Evolutionary conservation across 345 rosid species (phyloP), one percentile per base, ranked within the genome.

Genomic region (Brassica carinata): DNA sequence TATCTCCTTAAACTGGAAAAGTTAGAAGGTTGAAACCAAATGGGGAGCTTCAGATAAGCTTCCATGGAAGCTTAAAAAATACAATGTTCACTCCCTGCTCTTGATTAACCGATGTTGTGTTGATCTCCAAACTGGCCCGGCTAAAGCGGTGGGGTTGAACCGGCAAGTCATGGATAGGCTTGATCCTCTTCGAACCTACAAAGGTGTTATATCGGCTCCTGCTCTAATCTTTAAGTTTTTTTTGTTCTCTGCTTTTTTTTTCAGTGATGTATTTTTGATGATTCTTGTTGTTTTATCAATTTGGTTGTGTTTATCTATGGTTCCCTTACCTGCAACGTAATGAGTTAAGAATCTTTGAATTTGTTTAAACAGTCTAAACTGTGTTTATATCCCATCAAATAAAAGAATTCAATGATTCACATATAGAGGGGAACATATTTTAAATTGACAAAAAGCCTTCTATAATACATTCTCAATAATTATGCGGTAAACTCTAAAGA

Each of bases 121-220:
- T 48, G 71, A 48, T 19, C 70, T 70, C 63, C 8, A 69, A 30
- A 48, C 55, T 17, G 27, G 26, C 27, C 33, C 10, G 76, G 72
- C 30, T 78, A 38, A 38, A 36, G 82, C 43, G 7, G 61, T 64
- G 72, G 67, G 75, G 72, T 72, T 65, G 82, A 65, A 78, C 73
- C 82, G 82, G 82, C 82, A 78, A 78, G 82, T 78, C 82, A 78
- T 72, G 59, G 72, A 65, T 72, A 26, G 82, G 77, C 62, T 65
- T 72, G 82, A 72, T 78, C 72, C 2, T 36, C 77, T 72, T 78
- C 82, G 82, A 78, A 78, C 82, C 82, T 78, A 78, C 82, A 72
- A 65, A 72, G 77, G 72, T 78, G 62, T 78, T 55, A 55, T 65
- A 78, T 78, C 51, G 72, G 82, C 77, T 72, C 77, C 8, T 65